Conservation (phyloP, 768 basidiomycete genomes). For the Brasilioporus rufonigricans region DNA sequence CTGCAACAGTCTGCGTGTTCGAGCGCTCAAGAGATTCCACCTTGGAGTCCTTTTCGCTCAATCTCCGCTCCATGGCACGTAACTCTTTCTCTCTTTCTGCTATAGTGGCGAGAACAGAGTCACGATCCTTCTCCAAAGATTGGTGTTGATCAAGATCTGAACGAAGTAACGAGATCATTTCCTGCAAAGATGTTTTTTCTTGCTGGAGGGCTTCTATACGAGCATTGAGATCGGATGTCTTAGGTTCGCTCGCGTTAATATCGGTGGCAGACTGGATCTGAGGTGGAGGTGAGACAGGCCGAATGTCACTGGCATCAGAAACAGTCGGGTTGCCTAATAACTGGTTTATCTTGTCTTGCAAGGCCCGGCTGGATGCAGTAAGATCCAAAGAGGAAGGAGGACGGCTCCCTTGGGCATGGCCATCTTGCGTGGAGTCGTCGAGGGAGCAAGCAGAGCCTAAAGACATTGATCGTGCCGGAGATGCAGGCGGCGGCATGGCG, state of each 20-base stretch:
- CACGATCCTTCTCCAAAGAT: constrained; percentile 42
- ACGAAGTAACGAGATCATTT: constrained; percentile 25
- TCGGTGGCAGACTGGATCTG: constrained; percentile 42
- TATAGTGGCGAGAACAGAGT: constrained; percentile 39
- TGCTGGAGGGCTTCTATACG: constrained; percentile 63
- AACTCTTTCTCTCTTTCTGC: constrained; percentile 44
- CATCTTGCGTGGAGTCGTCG: constrained; percentile 25
- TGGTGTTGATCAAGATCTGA: constrained; percentile 25
- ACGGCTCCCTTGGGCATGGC: constrained; percentile 8
- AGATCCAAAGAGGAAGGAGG: constrained; percentile 34
- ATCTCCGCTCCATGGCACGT: constrained; percentile 39
- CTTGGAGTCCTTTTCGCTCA: constrained; percentile 44
- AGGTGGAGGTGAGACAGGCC: constrained; percentile 22
- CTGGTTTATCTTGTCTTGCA: constrained; percentile 50
- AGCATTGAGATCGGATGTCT: constrained; percentile 22
- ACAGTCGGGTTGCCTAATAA: constrained; percentile 35
- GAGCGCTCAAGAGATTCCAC: constrained; percentile 48
- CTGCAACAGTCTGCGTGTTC: constrained; percentile 35
- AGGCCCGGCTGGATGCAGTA: constrained; percentile 36
- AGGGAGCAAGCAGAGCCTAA: constrained; percentile 39
- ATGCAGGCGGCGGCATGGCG: constrained; percentile 80
- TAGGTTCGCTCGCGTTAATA: constrained; percentile 13
- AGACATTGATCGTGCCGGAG: constrained; percentile 43
- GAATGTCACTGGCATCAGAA: constrained; percentile 12
- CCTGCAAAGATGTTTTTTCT: constrained; percentile 63